A percentile compares a stretch with the other conserved stretches of the same genome.
These are phyloP conservation scores for Gossypium trilobum DNA, from an alignment of 441 rosid species.

Conservation along the genomic window DNA sequence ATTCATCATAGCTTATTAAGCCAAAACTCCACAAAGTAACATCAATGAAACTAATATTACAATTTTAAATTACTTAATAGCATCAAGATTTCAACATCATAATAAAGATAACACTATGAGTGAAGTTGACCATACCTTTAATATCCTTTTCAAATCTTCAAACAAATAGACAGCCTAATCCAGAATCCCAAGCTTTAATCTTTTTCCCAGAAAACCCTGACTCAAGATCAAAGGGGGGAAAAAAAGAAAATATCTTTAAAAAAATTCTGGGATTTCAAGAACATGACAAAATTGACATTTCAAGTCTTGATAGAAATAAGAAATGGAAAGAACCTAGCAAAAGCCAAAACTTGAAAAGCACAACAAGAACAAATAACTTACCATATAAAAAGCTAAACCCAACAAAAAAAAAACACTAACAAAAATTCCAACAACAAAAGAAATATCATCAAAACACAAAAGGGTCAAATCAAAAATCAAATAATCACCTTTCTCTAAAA, in stretches of 20 bases:
- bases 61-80: not conserved
- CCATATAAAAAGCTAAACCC: conserved; percentile 14
- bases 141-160: conserved; percentile 8
- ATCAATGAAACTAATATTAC: not conserved
- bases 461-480: conserved; percentile 16
- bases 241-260: not conserved
- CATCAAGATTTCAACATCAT: conserved; percentile 8
- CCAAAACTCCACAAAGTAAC: not conserved
- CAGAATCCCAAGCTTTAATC: not conserved
- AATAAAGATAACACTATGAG: not conserved
- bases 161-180: not conserved
- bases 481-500: not conserved
- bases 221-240: conserved; percentile 13
- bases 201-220: conserved; percentile 1
- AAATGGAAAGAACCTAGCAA: conserved; percentile 5
- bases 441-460: conserved; percentile 10
- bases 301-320: conserved; percentile 2
- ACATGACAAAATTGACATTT: not conserved
- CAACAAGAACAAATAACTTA: conserved; percentile 12
- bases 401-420: not conserved
- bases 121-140: conserved; percentile 9
- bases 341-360: conserved; percentile 6
- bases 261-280: not conserved
- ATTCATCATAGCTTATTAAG: not conserved
- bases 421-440: not conserved